phyloP scores from a whole-genome alignment of 352 stramenopile species.

The Pythium aphanidermatum region DNA sequence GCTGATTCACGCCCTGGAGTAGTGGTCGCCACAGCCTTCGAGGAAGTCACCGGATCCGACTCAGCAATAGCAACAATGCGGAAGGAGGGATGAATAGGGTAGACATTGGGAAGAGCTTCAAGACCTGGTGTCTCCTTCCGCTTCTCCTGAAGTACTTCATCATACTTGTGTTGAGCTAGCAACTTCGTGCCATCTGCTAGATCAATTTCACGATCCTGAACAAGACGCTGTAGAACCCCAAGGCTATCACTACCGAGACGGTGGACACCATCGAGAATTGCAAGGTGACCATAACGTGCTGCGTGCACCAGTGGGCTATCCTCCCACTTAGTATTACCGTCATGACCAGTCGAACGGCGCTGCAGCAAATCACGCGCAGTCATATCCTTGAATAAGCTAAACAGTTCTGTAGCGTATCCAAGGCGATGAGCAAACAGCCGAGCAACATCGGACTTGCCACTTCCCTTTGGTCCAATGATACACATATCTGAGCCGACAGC shows the following conservation, averaged over 20 bases:
- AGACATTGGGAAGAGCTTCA: constrained; percentile 23
- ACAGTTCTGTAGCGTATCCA: constrained; percentile 85
- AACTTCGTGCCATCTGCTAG: constrained; percentile 88
- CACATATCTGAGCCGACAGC: constrained; percentile 69
- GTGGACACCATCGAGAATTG: constrained; percentile 92
- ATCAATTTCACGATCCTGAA: constrained; percentile 87
- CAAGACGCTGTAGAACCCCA: constrained; percentile 76
- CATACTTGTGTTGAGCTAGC: constrained; percentile 48
- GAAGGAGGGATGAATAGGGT: constrained; percentile 85
- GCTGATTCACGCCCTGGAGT: constrained; percentile 35
- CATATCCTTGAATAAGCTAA: constrained; percentile 93
- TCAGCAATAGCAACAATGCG: constrained; percentile 84
- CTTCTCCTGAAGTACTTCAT: constrained; percentile 30
- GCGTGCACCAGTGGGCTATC: constrained; percentile 90
- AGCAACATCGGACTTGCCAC: constrained; percentile 73
- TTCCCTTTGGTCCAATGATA: constrained; percentile 75
- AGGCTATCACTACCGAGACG: constrained; percentile 89
- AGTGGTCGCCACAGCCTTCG: constrained; percentile 20
- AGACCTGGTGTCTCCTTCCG: constrained; percentile 13
- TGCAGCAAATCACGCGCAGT: constrained; percentile 90
- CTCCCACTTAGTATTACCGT: constrained; percentile 90
- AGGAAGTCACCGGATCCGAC: constrained; percentile 28
- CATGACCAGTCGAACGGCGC: constrained; percentile 76
- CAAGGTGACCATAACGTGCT: constrained; percentile 73
- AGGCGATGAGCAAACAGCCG: constrained; percentile 61